Evolutionary conservation across 1,284 basidiomycete genomes (phyloP).

Genomic region (Fomitopsis betulina): DNA sequence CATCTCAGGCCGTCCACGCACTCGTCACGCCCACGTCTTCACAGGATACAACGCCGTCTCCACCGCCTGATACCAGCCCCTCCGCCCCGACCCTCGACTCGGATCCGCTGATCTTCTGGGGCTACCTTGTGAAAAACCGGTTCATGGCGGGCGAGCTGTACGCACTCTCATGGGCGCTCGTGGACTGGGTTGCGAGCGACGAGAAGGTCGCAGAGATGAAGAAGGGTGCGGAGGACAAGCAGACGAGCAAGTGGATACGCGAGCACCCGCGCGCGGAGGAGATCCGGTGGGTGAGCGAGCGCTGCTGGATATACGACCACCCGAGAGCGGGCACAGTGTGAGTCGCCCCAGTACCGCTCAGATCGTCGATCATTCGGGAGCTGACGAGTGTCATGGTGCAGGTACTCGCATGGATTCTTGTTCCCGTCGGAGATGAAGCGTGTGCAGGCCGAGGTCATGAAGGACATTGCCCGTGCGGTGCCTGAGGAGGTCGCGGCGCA

Average conservation of each 20-base stretch:
- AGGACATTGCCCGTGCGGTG: conserved; percentile 20
- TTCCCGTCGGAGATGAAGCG: conserved; percentile 87
- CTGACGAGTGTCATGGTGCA: conserved; percentile 26
- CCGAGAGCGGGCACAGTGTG: conserved; percentile 90
- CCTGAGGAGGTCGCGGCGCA: conserved; percentile 15
- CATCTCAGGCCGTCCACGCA: not conserved
- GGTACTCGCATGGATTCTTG: conserved; percentile 94
- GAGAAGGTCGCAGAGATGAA: conserved; percentile 63
- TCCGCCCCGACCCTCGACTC: conserved; percentile 15
- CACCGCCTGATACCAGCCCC: not conserved
- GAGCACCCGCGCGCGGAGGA: conserved; percentile 78
- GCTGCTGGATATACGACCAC: conserved; percentile 98
- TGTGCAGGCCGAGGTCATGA: conserved; percentile 44
- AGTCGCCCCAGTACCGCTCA: conserved; percentile 25
- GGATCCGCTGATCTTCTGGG: conserved; percentile 88
- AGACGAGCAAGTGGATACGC: conserved; percentile 92
- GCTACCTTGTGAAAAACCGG: conserved; percentile 88
- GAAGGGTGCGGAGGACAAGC: conserved; percentile 92
- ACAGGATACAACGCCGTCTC: not conserved
- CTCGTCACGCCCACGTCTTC: not conserved
- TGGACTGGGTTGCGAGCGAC: conserved; percentile 84
- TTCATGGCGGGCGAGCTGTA: conserved; percentile 99
- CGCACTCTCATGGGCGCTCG: conserved; percentile 85
- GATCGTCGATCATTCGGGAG: conserved; percentile 1
- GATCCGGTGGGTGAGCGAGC: conserved; percentile 88